phyloP scores from a whole-genome alignment of 2,329 filamentous ascomycete genomes.

The Teratosphaeria gauchensis region DNA sequence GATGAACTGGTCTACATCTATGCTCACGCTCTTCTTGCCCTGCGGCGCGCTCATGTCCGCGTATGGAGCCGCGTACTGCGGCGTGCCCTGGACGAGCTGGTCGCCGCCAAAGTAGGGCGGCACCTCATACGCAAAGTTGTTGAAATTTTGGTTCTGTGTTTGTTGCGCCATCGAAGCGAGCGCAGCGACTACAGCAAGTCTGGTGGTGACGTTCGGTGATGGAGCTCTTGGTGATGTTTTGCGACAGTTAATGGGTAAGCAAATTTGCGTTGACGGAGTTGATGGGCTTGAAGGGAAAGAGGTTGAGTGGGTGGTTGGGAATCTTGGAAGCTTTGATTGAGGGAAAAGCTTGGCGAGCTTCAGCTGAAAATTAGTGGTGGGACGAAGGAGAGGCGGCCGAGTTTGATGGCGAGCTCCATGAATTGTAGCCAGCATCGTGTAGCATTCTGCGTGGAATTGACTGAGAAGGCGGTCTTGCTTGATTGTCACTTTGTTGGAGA shows the following conservation, averaged over 20 bases:
- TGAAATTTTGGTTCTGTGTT: background rate
- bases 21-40: constrained; percentile 2
- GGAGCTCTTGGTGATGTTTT: background rate
- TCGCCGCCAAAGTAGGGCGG: constrained; percentile 2
- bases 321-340: background rate
- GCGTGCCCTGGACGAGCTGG: background rate
- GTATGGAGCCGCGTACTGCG: background rate
- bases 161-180: background rate
- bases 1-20: constrained; percentile 50
- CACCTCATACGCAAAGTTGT: constrained; percentile 1
- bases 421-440: no score
- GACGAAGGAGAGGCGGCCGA: no score
- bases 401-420: no score
- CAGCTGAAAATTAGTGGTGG: background rate
- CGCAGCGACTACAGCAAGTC: background rate
- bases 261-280: background rate
- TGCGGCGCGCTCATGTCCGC: background rate
- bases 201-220: background rate
- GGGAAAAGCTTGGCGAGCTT: background rate
- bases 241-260: background rate
- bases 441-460: no score
- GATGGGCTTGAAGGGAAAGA: background rate
- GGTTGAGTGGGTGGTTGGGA: background rate
- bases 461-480: no score
- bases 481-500: no score